phyloP scores from a whole-genome alignment of 208 protist genomes.

The Acanthamoeba castellanii region DNA sequence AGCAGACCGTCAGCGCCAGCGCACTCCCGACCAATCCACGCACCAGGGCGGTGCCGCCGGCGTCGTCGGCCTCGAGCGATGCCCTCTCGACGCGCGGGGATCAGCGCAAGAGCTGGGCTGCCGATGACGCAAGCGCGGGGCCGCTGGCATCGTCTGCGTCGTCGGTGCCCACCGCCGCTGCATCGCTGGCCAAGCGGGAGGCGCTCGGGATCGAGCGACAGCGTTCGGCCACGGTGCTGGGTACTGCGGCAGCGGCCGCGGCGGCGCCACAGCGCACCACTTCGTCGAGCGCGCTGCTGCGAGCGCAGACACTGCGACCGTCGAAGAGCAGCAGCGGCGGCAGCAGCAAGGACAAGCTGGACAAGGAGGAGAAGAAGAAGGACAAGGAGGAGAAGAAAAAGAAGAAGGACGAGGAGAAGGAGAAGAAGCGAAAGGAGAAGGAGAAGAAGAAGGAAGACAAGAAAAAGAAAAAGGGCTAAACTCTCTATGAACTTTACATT shows the following conservation, averaged over 20 bases:
- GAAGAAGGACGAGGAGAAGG: neutral
- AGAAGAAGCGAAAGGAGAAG: neutral
- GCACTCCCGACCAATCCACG: neutral
- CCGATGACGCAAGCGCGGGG: neutral
- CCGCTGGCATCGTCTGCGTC: neutral
- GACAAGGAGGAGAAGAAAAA: slow-evolving; percentile 6
- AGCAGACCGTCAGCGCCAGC: neutral
- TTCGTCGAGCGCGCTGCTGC: neutral
- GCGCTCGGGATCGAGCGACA: neutral
- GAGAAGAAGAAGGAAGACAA: neutral
- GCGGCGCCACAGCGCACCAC: neutral
- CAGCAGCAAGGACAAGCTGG: neutral
- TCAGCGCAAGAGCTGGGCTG: neutral
- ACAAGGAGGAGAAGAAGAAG: slow-evolving; percentile 23
- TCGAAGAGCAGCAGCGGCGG: neutral
- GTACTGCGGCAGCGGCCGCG: neutral
- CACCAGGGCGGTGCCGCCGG: neutral
- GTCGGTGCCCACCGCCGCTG: neutral
- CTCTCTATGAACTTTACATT: too few species aligned
- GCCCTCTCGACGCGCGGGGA: neutral
- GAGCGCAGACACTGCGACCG: neutral
- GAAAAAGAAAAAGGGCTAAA: slow-evolving; percentile 12
- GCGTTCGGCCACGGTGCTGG: neutral
- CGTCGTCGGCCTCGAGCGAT: neutral
- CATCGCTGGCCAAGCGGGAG: neutral